phyloP scores from a whole-genome alignment of 768 basidiomycete species.

The Auricularia sp. region DNA sequence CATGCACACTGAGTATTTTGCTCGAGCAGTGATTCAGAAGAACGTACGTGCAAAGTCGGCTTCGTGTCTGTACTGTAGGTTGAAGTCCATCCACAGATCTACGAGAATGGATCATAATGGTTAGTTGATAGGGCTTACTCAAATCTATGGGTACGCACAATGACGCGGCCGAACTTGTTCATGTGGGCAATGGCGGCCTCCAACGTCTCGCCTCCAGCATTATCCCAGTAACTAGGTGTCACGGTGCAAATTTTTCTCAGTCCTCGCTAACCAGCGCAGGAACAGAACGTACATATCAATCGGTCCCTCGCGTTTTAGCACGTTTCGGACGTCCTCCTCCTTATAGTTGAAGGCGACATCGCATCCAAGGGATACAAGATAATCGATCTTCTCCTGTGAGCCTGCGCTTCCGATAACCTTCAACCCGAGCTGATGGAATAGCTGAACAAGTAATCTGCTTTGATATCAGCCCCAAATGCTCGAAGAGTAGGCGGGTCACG shows the following conservation, averaged over 20 bases:
- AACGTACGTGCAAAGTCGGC: too few relatives aligned
- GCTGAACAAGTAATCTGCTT: conserved; percentile 26
- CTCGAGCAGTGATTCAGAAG: too few relatives aligned
- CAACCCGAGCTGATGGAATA: conserved; percentile 33
- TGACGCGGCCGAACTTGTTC: conserved; percentile 3
- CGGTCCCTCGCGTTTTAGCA: conserved; percentile 47
- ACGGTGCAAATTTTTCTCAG: not conserved
- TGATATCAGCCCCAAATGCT: not conserved
- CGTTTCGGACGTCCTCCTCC: conserved; percentile 39
- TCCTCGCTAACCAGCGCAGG: not conserved
- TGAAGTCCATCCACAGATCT: too few relatives aligned
- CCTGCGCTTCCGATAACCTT: conserved; percentile 68
- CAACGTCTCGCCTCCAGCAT: conserved; percentile 22
- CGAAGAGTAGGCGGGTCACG: not conserved
- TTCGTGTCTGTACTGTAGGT: too few relatives aligned
- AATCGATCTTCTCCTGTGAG: conserved; percentile 62
- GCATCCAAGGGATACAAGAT: conserved; percentile 48
- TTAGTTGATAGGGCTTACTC: too few relatives aligned
- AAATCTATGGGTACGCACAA: not conserved
- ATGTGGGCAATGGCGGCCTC: conserved; percentile 15
- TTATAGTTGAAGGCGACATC: conserved; percentile 73
- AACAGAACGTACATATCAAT: conserved; percentile 36
- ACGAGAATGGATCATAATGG: too few relatives aligned
- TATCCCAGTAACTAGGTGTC: conserved; percentile 23
- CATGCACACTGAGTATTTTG: too few relatives aligned